These are phyloP conservation scores for Syncephalastrum contaminatum DNA, from an alignment of 371 early-diverging fungal genomes.

Conservation along the genomic window DNA sequence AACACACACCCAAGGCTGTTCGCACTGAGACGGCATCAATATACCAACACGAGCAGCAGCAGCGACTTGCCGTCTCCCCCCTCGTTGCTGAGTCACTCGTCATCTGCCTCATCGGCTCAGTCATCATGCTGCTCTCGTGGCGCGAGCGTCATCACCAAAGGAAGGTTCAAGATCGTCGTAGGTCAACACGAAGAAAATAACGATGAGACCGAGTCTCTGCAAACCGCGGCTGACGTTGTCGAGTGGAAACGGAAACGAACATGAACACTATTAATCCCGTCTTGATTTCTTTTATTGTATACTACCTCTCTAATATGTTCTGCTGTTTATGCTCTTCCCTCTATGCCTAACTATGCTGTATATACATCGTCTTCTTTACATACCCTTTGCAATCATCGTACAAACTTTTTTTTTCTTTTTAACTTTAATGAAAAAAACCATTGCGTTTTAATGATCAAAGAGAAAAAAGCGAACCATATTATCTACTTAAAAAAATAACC, in stretches of 20 bases:
- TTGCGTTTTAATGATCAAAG: no score
- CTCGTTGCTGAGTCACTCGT: constrained; percentile 2
- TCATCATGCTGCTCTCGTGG: constrained; percentile 5
- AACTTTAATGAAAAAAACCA: no score
- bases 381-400: no score
- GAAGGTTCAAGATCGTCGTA: constrained; percentile 42
- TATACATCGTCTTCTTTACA: no score
- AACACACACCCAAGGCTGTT: constrained; percentile 1
- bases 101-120: constrained; percentile 8
- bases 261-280: not conserved
- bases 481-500: no score
- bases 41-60: constrained; percentile 7
- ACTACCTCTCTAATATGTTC: not conserved
- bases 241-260: constrained; percentile 22
- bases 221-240: constrained; percentile 2
- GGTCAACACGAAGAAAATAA: constrained; percentile 18
- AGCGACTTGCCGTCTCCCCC: constrained; percentile 12
- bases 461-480: no score
- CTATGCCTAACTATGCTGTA: not conserved
- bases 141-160: constrained; percentile 21
- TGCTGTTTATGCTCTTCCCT: not conserved
- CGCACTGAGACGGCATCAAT: no score
- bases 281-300: constrained; percentile 1
- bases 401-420: no score
- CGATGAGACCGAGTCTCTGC: constrained; percentile 7